Evolutionary conservation across 2,329 filamentous ascomycete genomes (phyloP), one percentile per base, ranked within the genome.

Genomic region (Cladophialophora psammophila): DNA sequence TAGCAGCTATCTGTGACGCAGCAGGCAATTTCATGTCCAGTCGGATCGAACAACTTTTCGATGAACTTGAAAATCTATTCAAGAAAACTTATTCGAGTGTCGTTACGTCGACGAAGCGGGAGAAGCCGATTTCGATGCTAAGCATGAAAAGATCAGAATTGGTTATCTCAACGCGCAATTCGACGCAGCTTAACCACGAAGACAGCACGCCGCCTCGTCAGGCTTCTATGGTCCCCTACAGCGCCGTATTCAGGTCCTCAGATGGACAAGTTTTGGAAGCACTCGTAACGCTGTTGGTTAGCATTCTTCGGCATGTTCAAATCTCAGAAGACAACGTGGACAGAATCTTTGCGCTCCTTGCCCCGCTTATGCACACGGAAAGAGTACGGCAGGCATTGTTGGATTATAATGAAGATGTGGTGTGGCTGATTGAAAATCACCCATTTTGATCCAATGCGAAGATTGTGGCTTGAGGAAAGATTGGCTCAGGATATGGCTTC

Each of bases 1-100:
- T 98, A 2, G 82, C 82, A 1, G 81, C 85, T 10, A 84, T 97
- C 64, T 96, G 92, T 75, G 80, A 82, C 64, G 82, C 87, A 55
- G 92, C 92, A 0, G 92, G 93, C 0, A 89, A 93, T 68, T 99
- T 99, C 75, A 87, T 98, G 79, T 83, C 85, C 38, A 88, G 87
- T 0, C 84, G 95, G 6, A 87, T 97, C 68, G 88, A 91, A 75
- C 87, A 86, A 4, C 89, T 93, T 65, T 97, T 80, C 65, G 73
- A 79, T 0, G 77, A 79, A 57, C 79, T 81, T 76, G 76, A 79
- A 45, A 76, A 75, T 7, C 71, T 83, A 1, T 83, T 82, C 73
- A 73, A 69, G 26, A 64, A 50, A 42, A 45, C 36, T 20, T 63
- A 52, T 31, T 52, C 55, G 18, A 40, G 35, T n/a, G 32, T 60